Base-by-base conservation (phyloP, 257 asterid species). In the Solanum chilense region DNA sequence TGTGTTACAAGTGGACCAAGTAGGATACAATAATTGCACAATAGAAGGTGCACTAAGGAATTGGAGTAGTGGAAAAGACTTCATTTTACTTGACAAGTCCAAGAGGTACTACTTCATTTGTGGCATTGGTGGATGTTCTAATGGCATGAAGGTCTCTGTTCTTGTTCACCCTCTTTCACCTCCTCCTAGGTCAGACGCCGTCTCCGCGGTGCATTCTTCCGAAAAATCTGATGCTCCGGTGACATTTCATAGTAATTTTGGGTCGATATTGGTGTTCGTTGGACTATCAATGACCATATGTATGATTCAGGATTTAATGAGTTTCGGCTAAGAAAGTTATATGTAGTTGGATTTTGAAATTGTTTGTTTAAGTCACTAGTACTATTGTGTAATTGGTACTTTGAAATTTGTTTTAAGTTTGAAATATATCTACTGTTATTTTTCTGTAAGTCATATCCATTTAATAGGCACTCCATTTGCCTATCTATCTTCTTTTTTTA, bases 31-130 rank as follows among this genome's bases (percentile, higher is more conserved):
- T 49, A 96, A 94, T 90, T 96, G 99, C 89, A 96, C 95, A 45
- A 90, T 86, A 23, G 98, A 93, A 21, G 92, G 98, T 1, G 98
- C 96, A 9, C 83, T 90, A 12, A 97, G 98, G 27, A 96, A 95
- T 15, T 96, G 99, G 99, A 95, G 93, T 88, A 92, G 95, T 69
- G 99, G 99, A 2, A 96, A 94, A 49, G 99, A 96, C 83, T 96
- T 96, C 82, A 91, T 96, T 74, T 87, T 70, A 3, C 93, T 96
- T 4, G 89, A 92, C 74, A 86, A 91, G 66, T 90, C 98, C 9
- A 90, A 92, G 93, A 92, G 94, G 90, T 95, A 96, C 87, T 96
- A 91, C 69, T 96, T 95, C 94, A 93, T 96, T 68, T 94, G 98
- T 73, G 99, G 98, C 9, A 94, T 87, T 10, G 99, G 99, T n/a